phyloP scores from a whole-genome alignment of 805 yeast genomes.

The Candida dajiaensis region DNA sequence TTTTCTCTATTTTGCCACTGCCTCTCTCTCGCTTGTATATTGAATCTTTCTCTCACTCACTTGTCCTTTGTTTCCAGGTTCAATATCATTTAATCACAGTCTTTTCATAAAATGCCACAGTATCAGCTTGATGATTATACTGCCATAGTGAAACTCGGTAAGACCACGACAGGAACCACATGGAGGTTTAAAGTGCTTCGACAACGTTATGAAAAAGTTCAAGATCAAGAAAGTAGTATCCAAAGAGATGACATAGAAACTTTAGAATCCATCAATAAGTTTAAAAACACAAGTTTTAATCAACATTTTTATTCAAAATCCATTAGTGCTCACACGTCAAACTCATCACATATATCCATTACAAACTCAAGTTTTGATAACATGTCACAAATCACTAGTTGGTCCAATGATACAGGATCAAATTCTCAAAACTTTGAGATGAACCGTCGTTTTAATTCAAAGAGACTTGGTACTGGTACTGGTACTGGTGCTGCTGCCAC shows the following conservation, averaged over 20 bases:
- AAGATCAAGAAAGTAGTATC: background rate
- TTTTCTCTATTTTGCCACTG: too few species aligned
- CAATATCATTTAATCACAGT: too few species aligned
- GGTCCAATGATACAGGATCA: background rate
- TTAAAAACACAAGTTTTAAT: background rate
- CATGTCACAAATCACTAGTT: background rate
- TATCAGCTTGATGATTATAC: background rate
- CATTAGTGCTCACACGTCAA: background rate
- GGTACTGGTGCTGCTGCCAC: too few species aligned
- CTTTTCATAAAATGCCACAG: too few species aligned
- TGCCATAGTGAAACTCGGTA: background rate
- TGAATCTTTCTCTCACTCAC: too few species aligned
- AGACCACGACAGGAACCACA: slow-evolving; percentile 10
- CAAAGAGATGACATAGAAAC: background rate
- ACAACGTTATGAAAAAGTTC: slow-evolving; percentile 8
- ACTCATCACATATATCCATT: background rate
- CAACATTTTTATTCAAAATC: background rate
- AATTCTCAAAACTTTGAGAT: background rate
- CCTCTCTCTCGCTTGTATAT: too few species aligned
- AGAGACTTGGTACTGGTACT: background rate
- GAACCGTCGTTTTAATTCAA: background rate
- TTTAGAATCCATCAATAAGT: background rate
- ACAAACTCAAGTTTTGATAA: background rate
- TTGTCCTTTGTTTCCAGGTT: too few species aligned
- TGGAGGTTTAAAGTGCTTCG: slow-evolving; percentile 19